Base-by-base conservation (phyloP, 768 basidiomycete species). In the Russula compacta region DNA sequence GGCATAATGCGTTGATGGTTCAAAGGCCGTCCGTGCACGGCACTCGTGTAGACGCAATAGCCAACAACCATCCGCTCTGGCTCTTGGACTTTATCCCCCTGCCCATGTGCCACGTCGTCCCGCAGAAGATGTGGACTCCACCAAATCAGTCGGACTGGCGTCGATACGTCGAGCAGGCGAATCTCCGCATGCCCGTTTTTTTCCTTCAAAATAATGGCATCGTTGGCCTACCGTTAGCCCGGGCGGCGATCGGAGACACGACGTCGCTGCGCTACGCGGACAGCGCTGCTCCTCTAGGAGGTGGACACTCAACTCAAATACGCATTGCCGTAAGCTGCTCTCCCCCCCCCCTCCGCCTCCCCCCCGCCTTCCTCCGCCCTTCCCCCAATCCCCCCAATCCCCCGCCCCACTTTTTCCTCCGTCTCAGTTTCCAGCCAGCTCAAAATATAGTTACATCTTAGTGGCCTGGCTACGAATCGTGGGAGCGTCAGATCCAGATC, bases 101-200 rank as follows among this genome's bases (percentile, higher is more conserved):
- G 14, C 46, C 44, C 17, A 17, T 2, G 1, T 15, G 6, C 53
- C 12, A 9, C 44, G 60, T 64, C 21, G 48, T 64, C 42, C 42
- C 63, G 2, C 63, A 64, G 44, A 15, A 44, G 40, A 55, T 64
- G 2, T 64, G 63, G 63, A 61, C 36, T 8, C 63, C 63, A 15
- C 58, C 59, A 15, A 61, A 60, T 19, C 59, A 60, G 49, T 61
- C 59, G 8, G 63, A 64, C 53, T 61, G 58, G 63, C 59, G 59
- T 6, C 63, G 59, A n/a, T 64, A 64, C 14, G 59, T 64, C 48
- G 59, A 61, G n/a, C 59, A 64, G 29, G 63, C 63, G 0, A 35
- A 12, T 8, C n/a, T 64, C 7, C 59, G 49, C 42, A 55, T 64
- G 53, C 63, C 63, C 48, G 59, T 64, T 0, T 64, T 64, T 35